Conservation (phyloP, 225 moss, liverwort and hornwort species). For the Neckera pumila region DNA sequence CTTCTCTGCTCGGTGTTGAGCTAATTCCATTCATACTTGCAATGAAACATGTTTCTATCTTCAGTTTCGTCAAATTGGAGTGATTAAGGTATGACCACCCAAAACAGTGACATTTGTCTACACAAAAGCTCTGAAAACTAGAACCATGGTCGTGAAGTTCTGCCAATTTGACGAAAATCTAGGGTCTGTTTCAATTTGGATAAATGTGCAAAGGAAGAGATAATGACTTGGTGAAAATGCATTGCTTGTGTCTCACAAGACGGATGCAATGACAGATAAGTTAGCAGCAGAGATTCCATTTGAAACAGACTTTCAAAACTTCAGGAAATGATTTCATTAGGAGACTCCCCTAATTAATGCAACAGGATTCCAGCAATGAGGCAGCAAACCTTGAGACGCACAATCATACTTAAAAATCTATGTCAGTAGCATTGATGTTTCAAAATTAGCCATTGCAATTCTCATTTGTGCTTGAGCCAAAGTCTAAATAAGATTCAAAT, state of each 20-base stretch:
- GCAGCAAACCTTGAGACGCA: too few relatives aligned
- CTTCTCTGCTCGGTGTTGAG: not conserved
- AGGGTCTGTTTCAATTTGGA: not conserved
- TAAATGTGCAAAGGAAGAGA: not conserved
- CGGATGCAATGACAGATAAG: not conserved
- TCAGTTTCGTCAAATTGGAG: not conserved
- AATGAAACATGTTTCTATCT: not conserved
- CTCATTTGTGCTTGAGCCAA: not conserved
- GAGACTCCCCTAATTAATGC: too few relatives aligned
- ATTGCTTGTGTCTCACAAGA: not conserved
- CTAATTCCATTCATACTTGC: not conserved
- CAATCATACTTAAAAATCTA: too few relatives aligned
- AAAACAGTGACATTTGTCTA: not conserved
- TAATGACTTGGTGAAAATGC: not conserved
- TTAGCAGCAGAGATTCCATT: not conserved
- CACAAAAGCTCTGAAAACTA: not conserved
- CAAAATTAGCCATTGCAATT: not conserved
- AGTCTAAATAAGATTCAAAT: not conserved
- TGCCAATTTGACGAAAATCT: not conserved
- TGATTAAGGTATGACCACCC: not conserved
- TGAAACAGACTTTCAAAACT: not conserved
- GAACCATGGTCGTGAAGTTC: not conserved
- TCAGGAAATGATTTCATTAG: not conserved
- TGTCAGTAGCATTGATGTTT: not conserved
- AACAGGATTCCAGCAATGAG: too few relatives aligned